phyloP scores from a whole-genome alignment of 192 early-diverging fungal species.

The Podila epicladia region DNA sequence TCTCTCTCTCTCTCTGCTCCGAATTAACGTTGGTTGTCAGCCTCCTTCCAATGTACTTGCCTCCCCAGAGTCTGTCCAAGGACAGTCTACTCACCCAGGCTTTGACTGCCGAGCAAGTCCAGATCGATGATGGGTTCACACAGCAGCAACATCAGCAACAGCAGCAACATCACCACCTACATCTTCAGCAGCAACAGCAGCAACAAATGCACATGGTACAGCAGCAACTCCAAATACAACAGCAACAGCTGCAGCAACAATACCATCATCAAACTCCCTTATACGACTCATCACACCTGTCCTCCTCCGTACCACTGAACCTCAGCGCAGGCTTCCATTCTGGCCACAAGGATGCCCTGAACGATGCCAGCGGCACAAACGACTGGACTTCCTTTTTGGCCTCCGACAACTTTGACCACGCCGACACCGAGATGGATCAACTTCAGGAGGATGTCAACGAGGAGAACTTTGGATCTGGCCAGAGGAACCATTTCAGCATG shows the following conservation, averaged over 20 bases:
- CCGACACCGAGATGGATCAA: slow-evolving; percentile 45
- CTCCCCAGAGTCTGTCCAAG: slow-evolving; percentile 21
- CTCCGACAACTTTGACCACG: slow-evolving; percentile 12
- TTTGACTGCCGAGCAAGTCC: slow-evolving; percentile 26
- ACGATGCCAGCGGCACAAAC: slow-evolving; percentile 6
- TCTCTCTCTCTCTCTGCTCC: too few relatives aligned
- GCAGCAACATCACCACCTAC: slow-evolving; percentile 13
- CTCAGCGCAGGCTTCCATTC: slow-evolving; percentile 1
- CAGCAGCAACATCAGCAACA: slow-evolving; percentile 24
- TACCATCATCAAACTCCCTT: not conserved
- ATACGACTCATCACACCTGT: not conserved
- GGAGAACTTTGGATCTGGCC: slow-evolving; percentile 34
- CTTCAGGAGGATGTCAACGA: slow-evolving; percentile 29
- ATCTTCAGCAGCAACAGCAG: slow-evolving; percentile 3
- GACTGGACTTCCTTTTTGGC: slow-evolving; percentile 42
- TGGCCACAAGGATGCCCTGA: slow-evolving; percentile 30
- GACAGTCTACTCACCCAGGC: slow-evolving; percentile 39
- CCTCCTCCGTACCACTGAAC: slow-evolving; percentile 1
- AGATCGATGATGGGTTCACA: not conserved
- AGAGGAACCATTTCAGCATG: slow-evolving; percentile 34
- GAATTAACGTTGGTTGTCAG: slow-evolving; percentile 2
- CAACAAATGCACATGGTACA: slow-evolving; percentile 1
- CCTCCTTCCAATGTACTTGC: slow-evolving; percentile 15
- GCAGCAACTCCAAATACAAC: slow-evolving; percentile 11
- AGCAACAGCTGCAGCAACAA: not conserved